These are phyloP conservation scores for Vitellaria paradoxa DNA, from an alignment of 179 eudicot genomes.

Conservation along the genomic window DNA sequence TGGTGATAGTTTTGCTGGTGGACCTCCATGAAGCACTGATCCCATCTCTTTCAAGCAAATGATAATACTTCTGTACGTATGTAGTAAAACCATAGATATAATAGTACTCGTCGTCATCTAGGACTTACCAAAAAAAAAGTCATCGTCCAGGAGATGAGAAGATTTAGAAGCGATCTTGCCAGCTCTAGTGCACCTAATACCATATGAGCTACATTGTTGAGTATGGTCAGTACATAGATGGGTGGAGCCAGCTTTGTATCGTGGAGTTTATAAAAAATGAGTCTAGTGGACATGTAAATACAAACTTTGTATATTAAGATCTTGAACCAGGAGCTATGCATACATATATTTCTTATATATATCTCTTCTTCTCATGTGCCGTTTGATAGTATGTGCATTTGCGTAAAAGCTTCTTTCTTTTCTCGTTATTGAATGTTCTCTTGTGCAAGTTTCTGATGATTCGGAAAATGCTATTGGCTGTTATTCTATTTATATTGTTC, in stretches of 20 bases:
- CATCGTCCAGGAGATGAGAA: too few species aligned
- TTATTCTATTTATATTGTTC: too few species aligned
- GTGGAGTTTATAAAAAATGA: background rate
- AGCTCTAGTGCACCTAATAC: too few species aligned
- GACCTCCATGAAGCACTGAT: background rate
- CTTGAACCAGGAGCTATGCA: background rate
- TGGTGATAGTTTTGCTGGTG: slow-evolving; percentile 78
- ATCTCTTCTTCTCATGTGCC: background rate
- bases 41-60: background rate
- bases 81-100: background rate
- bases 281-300: background rate
- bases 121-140: too few species aligned
- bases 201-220: too few species aligned
- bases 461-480: too few species aligned
- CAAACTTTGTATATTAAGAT: slow-evolving; percentile 1
- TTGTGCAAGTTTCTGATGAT: too few species aligned
- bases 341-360: too few species aligned
- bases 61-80: slow-evolving; percentile 5
- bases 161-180: too few species aligned
- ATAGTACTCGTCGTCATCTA: too few species aligned
- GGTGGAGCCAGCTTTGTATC: background rate
- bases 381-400: background rate
- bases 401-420: background rate
- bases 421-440: background rate
- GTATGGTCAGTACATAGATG: too few species aligned